Evolutionary conservation across 345 rosid genomes (phyloP).

Genomic region (Dipteronia sinensis): DNA sequence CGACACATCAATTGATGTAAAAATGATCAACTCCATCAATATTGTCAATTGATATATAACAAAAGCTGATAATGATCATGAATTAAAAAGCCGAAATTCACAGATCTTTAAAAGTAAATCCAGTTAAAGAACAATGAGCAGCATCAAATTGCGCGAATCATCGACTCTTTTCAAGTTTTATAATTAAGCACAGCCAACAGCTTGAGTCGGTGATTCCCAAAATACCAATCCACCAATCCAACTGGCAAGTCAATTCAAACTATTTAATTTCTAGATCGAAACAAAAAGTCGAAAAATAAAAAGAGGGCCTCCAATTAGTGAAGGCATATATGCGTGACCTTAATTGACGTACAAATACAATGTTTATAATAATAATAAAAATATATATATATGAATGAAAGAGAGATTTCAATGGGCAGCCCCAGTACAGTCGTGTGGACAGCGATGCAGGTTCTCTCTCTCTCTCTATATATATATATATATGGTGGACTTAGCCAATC

Average conservation of each 20-base stretch:
- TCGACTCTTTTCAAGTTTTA: background rate
- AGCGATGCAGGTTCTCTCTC: conserved; percentile 24
- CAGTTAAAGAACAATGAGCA: background rate
- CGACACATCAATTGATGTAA: background rate
- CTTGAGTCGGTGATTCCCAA: background rate
- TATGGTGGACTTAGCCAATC: background rate
- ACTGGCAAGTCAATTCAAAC: background rate
- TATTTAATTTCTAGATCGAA: no score
- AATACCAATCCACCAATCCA: background rate
- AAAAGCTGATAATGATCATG: background rate
- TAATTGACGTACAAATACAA: background rate
- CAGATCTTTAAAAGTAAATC: background rate
- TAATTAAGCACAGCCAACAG: background rate
- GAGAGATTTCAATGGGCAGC: background rate
- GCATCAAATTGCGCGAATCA: background rate
- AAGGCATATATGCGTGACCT: background rate
- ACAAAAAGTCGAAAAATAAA: background rate
- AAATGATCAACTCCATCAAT: background rate
- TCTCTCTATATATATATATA: no score
- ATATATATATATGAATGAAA: background rate
- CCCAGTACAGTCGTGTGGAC: conserved; percentile 37
- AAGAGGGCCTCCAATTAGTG: background rate
- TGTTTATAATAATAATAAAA: background rate
- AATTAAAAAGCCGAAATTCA: background rate
- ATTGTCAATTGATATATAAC: background rate